These are phyloP conservation scores for Puya raimondii DNA, from an alignment of 176 grass and related monocot species.

Conservation along the genomic window DNA sequence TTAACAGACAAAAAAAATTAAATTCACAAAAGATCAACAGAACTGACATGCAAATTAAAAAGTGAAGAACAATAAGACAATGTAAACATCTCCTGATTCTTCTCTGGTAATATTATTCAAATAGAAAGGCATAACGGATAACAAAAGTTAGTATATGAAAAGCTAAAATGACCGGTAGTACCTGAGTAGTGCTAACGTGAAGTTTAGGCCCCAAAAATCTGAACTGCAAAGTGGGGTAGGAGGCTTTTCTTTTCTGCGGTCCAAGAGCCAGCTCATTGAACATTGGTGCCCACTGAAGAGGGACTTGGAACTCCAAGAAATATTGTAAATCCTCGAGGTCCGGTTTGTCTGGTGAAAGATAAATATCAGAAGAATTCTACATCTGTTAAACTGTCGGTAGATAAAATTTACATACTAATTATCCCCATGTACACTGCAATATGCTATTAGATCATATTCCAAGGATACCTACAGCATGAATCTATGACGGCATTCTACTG, in stretches of 20 bases:
- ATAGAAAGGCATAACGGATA: too few relatives aligned
- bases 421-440: too few relatives aligned
- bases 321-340: conserved; percentile 67
- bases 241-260: conserved; percentile 74
- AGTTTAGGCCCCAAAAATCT: conserved; percentile 87
- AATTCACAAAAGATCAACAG: too few relatives aligned
- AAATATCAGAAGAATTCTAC: not conserved
- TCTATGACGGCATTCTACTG: not conserved
- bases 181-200: conserved; percentile 87
- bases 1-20: too few relatives aligned
- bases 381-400: too few relatives aligned
- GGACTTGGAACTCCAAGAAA: conserved; percentile 98
- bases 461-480: not conserved
- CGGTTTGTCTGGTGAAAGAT: conserved; percentile 62
- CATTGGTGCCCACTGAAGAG: conserved; percentile 80
- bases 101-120: too few relatives aligned
- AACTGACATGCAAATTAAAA: too few relatives aligned
- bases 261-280: conserved; percentile 85
- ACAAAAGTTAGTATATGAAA: not conserved
- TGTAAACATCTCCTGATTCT: too few relatives aligned
- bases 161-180: conserved; percentile 14
- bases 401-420: too few relatives aligned
- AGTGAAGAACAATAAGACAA: too few relatives aligned
- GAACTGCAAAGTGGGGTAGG: conserved; percentile 70
- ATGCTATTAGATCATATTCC: not conserved